Percentiles rank a stretch among this genome's conserved stretches.
Conservation (phyloP, 2,329 filamentous ascomycete genomes). For the Sodiomyces alkalinus region DNA sequence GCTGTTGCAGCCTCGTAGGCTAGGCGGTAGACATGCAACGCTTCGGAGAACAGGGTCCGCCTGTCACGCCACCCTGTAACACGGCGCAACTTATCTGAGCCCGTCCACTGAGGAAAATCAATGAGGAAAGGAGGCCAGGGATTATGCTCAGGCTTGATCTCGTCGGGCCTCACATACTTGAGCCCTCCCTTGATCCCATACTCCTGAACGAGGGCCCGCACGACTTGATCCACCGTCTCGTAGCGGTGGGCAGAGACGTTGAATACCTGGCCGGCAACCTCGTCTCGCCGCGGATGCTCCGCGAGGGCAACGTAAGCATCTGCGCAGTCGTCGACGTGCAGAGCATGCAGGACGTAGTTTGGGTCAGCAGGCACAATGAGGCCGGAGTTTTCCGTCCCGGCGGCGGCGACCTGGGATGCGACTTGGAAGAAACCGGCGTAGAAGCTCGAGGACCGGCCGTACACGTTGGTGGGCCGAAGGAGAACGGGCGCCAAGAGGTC, state of each 20-base stretch:
- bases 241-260: constrained; percentile 29
- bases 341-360: constrained; percentile 26
- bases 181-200: constrained; percentile 20
- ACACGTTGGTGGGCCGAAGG: constrained; percentile 30
- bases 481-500: constrained; percentile 26
- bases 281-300: constrained; percentile 14
- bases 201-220: constrained; percentile 20
- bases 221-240: constrained; percentile 26
- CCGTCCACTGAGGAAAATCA: constrained; percentile 25
- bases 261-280: constrained; percentile 23
- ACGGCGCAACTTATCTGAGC: constrained; percentile 22
- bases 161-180: constrained; percentile 10
- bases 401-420: constrained; percentile 9
- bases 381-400: constrained; percentile 4
- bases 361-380: constrained; percentile 18
- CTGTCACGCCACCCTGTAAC: constrained; percentile 25
- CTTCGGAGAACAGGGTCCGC: constrained; percentile 20
- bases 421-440: constrained; percentile 24
- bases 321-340: constrained; percentile 33
- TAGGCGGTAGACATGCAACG: constrained; percentile 18
- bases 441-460: constrained; percentile 27
- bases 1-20: constrained; percentile 23
- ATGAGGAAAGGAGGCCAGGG: constrained; percentile 13
- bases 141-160: constrained; percentile 4
- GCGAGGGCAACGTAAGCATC: constrained; percentile 31